phyloP scores from a whole-genome alignment of 768 basidiomycete species.

The Crepidotus variabilis region DNA sequence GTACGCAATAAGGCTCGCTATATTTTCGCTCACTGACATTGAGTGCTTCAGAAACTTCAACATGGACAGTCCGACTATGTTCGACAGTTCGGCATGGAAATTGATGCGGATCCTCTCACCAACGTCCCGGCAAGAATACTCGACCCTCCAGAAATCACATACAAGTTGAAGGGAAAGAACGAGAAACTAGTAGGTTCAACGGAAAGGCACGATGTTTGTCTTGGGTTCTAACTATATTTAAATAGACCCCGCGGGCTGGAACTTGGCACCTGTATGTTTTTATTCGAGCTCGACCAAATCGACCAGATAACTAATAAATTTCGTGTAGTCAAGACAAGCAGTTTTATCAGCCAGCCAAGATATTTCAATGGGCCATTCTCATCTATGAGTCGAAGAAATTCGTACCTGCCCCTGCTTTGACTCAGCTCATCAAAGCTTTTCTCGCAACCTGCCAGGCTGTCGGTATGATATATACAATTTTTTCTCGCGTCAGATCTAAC shows the following conservation, averaged over 20 bases:
- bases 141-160: constrained; percentile 58
- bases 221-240: neutral
- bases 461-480: constrained; percentile 40
- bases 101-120: constrained; percentile 43
- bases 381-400: constrained; percentile 54
- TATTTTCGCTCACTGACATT: neutral
- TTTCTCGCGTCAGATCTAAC: neutral
- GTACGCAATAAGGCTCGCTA: constrained; percentile 24
- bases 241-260: constrained; percentile 57
- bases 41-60: constrained; percentile 39
- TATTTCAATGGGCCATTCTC: constrained; percentile 61
- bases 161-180: constrained; percentile 27
- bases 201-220: neutral
- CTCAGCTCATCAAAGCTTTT: constrained; percentile 53
- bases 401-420: constrained; percentile 40
- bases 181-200: neutral
- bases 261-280: constrained; percentile 72
- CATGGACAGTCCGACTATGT: constrained; percentile 75
- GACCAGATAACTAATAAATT: constrained; percentile 35
- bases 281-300: constrained; percentile 2
- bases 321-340: constrained; percentile 64
- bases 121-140: constrained; percentile 54
- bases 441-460: constrained; percentile 44
- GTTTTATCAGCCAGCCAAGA: constrained; percentile 50
- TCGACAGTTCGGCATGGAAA: constrained; percentile 62